phyloP scores from a whole-genome alignment of 2,329 filamentous ascomycete species.

The Xylariales sp. region DNA sequence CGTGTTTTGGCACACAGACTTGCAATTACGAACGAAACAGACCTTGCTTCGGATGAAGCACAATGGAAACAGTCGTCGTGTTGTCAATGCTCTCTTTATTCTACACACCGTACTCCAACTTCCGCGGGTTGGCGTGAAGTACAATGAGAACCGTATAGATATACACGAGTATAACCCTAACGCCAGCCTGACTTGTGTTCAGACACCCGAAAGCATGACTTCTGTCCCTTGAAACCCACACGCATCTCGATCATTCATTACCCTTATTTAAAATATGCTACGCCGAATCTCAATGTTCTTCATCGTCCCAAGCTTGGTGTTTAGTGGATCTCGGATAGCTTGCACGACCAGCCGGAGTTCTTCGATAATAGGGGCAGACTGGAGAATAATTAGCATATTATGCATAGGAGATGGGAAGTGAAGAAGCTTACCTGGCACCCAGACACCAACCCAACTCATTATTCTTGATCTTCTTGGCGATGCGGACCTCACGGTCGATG shows the following conservation, averaged over 20 bases:
- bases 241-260: slow-evolving; percentile 10
- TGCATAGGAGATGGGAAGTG: background rate
- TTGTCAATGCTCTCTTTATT: too few species aligned
- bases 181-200: too few species aligned
- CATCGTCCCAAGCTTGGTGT: too few species aligned
- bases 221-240: too few species aligned
- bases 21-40: too few species aligned
- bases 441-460: slow-evolving; percentile 98
- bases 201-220: too few species aligned
- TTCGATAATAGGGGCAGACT: slow-evolving; percentile 80
- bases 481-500: slow-evolving; percentile 90
- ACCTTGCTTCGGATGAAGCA: too few species aligned
- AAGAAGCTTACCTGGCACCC: slow-evolving; percentile 74
- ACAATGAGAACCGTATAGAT: too few species aligned
- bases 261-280: slow-evolving; percentile 12
- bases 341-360: slow-evolving; percentile 86
- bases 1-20: background rate
- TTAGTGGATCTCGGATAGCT: slow-evolving; percentile 69
- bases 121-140: too few species aligned
- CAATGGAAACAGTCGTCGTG: too few species aligned
- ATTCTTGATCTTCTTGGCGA: slow-evolving; percentile 97
- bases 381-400: slow-evolving; percentile 25
- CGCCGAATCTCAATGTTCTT: slow-evolving; percentile 5
- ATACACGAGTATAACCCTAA: too few species aligned
- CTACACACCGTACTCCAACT: too few species aligned